These are phyloP conservation scores for Amaranthus palmeri DNA, from an alignment of 148 eudicot genomes.

Conservation along the genomic window DNA sequence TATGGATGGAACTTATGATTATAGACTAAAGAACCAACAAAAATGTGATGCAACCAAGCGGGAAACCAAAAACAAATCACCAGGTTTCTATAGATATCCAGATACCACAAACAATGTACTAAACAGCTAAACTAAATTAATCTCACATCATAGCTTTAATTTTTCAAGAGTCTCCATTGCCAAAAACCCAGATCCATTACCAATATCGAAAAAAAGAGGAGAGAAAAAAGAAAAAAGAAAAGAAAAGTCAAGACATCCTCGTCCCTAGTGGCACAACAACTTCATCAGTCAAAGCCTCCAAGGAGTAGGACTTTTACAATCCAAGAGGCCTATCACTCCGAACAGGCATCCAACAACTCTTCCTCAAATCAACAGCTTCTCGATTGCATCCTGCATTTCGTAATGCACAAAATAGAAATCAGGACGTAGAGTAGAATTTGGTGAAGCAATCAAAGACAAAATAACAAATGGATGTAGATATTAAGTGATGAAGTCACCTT, in stretches of 20 bases:
- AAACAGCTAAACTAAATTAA: constrained; percentile 16
- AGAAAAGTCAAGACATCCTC: not conserved
- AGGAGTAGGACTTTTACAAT: constrained; percentile 31
- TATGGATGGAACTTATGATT: too few relatives aligned
- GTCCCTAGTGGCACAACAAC: constrained; percentile 38
- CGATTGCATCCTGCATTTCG: constrained; percentile 66
- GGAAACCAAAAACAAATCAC: not conserved
- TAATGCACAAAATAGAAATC: not conserved
- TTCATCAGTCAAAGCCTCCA: constrained; percentile 75
- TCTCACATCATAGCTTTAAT: constrained; percentile 18
- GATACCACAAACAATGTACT: not conserved
- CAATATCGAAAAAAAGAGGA: not conserved
- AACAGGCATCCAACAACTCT: constrained; percentile 26
- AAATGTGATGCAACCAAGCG: not conserved
- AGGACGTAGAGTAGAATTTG: not conserved
- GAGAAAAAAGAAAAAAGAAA: not conserved
- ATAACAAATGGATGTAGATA: too few relatives aligned
- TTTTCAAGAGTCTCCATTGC: not conserved
- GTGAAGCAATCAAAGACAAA: too few relatives aligned
- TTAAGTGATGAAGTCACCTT: constrained; percentile 40
- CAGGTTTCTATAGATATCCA: constrained; percentile 8
- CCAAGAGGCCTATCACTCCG: constrained; percentile 84
- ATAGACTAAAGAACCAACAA: not conserved
- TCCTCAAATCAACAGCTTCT: constrained; percentile 74
- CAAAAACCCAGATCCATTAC: constrained; percentile 6